Conservation (phyloP, 2,329 filamentous ascomycete species). For the Hypoxylon sp. region DNA sequence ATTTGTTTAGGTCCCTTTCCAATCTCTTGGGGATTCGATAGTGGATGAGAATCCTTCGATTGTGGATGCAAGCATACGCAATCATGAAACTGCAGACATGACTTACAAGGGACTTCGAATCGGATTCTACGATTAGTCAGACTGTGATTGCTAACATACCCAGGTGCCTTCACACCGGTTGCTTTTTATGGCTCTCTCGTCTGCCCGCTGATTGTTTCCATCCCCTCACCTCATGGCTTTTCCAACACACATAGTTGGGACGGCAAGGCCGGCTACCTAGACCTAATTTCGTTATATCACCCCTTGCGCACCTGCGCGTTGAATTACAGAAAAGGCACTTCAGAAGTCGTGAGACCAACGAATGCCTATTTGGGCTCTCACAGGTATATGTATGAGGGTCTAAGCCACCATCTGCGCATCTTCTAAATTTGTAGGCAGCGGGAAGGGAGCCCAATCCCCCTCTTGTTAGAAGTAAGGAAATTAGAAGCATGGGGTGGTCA, state of each 20-base stretch:
- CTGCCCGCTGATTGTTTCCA: background rate
- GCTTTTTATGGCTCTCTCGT: too few relatives aligned
- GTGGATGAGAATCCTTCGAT: background rate
- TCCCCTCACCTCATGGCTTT: background rate
- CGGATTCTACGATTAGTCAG: background rate
- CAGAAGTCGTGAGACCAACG: background rate
- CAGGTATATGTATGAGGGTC: too few relatives aligned
- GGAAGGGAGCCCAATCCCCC: too few relatives aligned
- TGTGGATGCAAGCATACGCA: background rate
- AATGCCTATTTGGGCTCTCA: too few relatives aligned
- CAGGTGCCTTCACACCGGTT: too few relatives aligned
- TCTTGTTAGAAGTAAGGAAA: too few relatives aligned
- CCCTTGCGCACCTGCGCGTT: background rate
- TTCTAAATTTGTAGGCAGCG: too few relatives aligned
- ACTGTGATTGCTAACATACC: too few relatives aligned
- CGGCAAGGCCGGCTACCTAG: too few relatives aligned
- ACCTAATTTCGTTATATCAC: background rate
- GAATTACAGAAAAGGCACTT: background rate
- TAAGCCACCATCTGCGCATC: too few relatives aligned
- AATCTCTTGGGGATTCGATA: background rate
- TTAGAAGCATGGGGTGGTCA: too few relatives aligned
- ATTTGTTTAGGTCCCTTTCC: background rate
- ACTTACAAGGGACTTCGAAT: background rate
- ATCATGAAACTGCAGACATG: background rate
- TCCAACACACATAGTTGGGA: background rate